A percentile compares a stretch with the other conserved stretches of the same genome.
phyloP scores from a whole-genome alignment of 108 stramenopile genomes.

The Cyclotella kingstonii region DNA sequence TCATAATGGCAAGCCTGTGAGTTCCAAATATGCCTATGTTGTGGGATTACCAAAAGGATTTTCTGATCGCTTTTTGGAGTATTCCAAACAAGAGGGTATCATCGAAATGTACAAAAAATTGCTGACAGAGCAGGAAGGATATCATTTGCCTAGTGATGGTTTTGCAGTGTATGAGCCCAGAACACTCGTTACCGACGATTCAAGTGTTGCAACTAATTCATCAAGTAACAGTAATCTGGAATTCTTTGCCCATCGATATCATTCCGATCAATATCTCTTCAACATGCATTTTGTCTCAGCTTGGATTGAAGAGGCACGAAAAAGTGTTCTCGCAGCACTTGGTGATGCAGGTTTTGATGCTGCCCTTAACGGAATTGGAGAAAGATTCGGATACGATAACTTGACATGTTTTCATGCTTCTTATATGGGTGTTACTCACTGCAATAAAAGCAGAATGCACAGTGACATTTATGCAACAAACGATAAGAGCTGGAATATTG shows the following conservation, averaged over 20 bases:
- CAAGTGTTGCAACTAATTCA: neutral
- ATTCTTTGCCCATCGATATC: slow-evolving; percentile 50
- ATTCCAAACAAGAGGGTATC: slow-evolving; percentile 29
- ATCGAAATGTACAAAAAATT: slow-evolving; percentile 37
- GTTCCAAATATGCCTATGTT: slow-evolving; percentile 44
- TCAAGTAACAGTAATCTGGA: slow-evolving; percentile 16
- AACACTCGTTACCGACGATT: slow-evolving; percentile 1
- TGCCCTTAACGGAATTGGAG: slow-evolving; percentile 38
- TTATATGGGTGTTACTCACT: slow-evolving; percentile 50
- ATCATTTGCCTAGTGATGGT: slow-evolving; percentile 33
- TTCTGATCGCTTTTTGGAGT: slow-evolving; percentile 36
- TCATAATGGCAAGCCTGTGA: slow-evolving; percentile 42
- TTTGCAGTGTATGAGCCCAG: slow-evolving; percentile 31
- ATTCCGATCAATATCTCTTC: slow-evolving; percentile 32
- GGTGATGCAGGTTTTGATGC: slow-evolving; percentile 42
- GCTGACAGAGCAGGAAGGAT: slow-evolving; percentile 36
- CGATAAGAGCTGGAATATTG: slow-evolving; percentile 45
- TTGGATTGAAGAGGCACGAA: slow-evolving; percentile 44
- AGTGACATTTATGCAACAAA: slow-evolving; percentile 44
- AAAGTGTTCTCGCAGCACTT: slow-evolving; percentile 25
- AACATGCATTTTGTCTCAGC: slow-evolving; percentile 51
- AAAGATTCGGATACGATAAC: slow-evolving; percentile 42
- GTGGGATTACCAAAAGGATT: slow-evolving; percentile 41
- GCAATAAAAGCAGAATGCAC: slow-evolving; percentile 41
- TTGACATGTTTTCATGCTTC: slow-evolving; percentile 43